These are phyloP conservation scores for Trametes polyzona DNA, from an alignment of 1,284 basidiomycete species.

Conservation along the genomic window DNA sequence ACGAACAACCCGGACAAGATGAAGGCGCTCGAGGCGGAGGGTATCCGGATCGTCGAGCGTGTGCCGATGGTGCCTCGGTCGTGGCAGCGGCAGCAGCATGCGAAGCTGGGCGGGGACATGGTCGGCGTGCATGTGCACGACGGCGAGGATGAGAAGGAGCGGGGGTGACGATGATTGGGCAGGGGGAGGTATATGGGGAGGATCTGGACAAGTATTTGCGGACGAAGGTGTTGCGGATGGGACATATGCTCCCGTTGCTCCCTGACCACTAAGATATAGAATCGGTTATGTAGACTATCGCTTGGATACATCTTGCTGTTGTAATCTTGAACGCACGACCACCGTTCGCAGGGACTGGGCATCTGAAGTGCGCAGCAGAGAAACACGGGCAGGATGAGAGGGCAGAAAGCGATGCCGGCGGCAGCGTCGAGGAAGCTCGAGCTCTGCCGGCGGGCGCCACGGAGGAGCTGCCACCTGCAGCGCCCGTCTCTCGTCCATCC, in stretches of 20 bases:
- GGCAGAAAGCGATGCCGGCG: background rate
- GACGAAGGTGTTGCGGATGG: constrained; percentile 97
- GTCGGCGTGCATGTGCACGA: constrained; percentile 28
- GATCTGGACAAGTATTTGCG: constrained; percentile 96
- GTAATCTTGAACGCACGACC: no score
- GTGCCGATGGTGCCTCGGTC: constrained; percentile 95
- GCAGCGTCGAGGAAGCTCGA: background rate
- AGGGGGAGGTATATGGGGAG: constrained; percentile 76
- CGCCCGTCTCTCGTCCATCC: background rate
- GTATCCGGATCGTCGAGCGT: constrained; percentile 81
- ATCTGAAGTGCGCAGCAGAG: no score
- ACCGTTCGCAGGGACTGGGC: no score
- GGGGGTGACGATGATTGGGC: constrained; percentile 89
- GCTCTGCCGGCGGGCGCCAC: background rate
- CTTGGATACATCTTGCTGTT: background rate
- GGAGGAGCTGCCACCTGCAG: constrained; percentile 6
- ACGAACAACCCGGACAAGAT: constrained; percentile 99
- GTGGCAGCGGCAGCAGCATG: constrained; percentile 63
- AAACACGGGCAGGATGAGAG: no score
- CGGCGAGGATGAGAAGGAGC: constrained; percentile 47
- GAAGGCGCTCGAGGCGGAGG: constrained; percentile 83
- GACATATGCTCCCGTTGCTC: constrained; percentile 81
- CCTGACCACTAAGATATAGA: constrained; percentile 27
- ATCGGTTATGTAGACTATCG: constrained; percentile 1
- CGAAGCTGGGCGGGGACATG: constrained; percentile 30